Conservation (phyloP, 202 grass and related monocot genomes). For the Sporobolus alterniflorus region DNA sequence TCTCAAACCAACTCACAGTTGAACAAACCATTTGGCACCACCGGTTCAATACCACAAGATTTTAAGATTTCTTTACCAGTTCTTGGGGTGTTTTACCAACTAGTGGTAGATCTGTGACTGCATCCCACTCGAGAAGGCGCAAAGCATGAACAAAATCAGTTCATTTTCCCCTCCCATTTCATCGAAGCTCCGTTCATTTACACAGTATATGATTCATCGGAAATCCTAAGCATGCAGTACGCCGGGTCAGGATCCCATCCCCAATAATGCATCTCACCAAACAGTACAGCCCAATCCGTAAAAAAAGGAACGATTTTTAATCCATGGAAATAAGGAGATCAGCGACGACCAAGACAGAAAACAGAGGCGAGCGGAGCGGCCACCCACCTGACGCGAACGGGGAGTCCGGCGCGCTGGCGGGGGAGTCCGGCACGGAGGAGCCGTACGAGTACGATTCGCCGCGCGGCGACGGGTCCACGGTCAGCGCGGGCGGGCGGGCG, state of each 20-base stretch:
- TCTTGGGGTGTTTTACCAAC: not conserved
- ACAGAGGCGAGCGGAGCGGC: not conserved
- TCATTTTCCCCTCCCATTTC: not conserved
- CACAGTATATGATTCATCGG: not conserved
- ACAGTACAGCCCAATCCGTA: not conserved
- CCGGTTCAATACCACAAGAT: not conserved
- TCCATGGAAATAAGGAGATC: not conserved
- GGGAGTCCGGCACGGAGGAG: slow-evolving; percentile 59
- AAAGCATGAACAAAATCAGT: not conserved
- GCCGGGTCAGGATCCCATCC: slow-evolving; percentile 18
- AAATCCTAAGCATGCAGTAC: not conserved
- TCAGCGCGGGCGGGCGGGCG: slow-evolving; percentile 38
- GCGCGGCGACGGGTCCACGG: slow-evolving; percentile 27
- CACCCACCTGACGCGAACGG: slow-evolving; percentile 44
- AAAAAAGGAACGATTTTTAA: not conserved
- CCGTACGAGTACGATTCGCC: slow-evolving; percentile 11
- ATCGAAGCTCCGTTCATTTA: not conserved
- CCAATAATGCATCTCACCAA: not conserved
- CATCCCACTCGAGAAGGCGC: not conserved
- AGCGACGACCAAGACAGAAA: not conserved
- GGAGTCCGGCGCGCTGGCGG: slow-evolving; percentile 51
- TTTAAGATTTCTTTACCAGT: not conserved
- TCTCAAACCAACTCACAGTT: not conserved
- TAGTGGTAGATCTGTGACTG: slow-evolving; percentile 6
- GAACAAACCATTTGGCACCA: not conserved